Evolutionary conservation across 1,284 basidiomycete species (phyloP), one percentile per base, ranked within the genome.

Genomic region (Trichosporon sp.): DNA sequence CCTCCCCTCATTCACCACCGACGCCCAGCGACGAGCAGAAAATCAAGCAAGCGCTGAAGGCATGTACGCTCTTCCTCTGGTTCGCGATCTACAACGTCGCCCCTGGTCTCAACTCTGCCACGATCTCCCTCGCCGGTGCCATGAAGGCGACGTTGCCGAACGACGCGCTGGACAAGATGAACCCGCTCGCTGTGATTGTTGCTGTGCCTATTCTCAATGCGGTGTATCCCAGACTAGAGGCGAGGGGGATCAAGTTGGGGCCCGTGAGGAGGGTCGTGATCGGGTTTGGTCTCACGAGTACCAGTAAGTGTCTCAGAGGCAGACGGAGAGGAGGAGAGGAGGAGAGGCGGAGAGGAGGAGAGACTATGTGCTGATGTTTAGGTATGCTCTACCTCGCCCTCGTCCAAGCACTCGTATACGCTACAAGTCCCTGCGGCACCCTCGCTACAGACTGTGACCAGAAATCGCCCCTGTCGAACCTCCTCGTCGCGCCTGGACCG

Each of bases 11-110:
- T 10, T 10, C 37, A 7, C 5, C 37, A 6, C 10, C 37, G 7
- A 7, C 37, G 40, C 11, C 40, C 8, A 12, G 12, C 40, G 11
- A 11, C 14, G 16, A 46, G 14, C 14, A 8, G 16, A 16, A 46
- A n/a, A 19, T 37, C 14, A 14, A 2, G 12, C 54, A 51, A 12
- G 61, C 66, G 3, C 31, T 74, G 0, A 31, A 68, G 26, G 69
- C 71, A 21, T 67, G 65, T 69, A 73, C 74, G 68, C 69, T 76
- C 66, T 76, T 76, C 61, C 40, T 67, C 12, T 73, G 73, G 40
- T 76, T 76, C 67, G 66, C 73, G 14, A 26, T 76, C 7, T 76
- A 46, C 43, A 46, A 46, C 43, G 43, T 46, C 7, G 43, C 43
- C 10, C 43, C 43, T 3, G 43, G 43, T 6, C 43, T 46, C 14